phyloP scores from a whole-genome alignment of 1,139 yeast species.

The Blastobotrys aristatus region DNA sequence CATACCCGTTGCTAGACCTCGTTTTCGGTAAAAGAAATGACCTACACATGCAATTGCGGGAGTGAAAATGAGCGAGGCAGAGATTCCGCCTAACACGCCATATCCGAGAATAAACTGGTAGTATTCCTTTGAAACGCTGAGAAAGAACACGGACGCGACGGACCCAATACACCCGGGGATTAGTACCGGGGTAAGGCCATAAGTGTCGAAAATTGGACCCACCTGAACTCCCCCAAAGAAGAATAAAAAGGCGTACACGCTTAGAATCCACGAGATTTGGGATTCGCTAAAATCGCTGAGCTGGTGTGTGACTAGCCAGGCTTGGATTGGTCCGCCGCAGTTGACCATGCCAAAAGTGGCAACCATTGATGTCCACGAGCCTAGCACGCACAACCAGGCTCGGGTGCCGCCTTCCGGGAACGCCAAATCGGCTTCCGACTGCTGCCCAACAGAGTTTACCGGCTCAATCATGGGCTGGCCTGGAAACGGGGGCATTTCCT shows the following conservation, averaged over 20 bases:
- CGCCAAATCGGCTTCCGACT: constrained; percentile 7
- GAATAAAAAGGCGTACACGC: constrained; percentile 51
- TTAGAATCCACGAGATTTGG: constrained; percentile 59
- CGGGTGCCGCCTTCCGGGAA: constrained; percentile 56
- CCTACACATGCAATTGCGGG: constrained; percentile 57
- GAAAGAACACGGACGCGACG: constrained; percentile 46
- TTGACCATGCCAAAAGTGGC: constrained; percentile 61
- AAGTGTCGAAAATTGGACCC: constrained; percentile 56
- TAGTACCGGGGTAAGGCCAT: constrained; percentile 29
- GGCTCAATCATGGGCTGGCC: constrained; percentile 16
- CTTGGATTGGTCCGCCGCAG: constrained; percentile 56
- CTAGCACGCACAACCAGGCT: constrained; percentile 49
- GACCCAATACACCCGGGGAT: constrained; percentile 45
- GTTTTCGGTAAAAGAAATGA: constrained; percentile 53
- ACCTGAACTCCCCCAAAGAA: constrained; percentile 55
- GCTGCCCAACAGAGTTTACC: neutral
- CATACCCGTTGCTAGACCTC: constrained; percentile 54
- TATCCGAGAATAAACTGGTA: constrained; percentile 58
- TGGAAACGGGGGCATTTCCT: constrained; percentile 14
- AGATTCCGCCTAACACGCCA: constrained; percentile 52
- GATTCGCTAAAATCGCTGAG: constrained; percentile 41
- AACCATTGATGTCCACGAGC: constrained; percentile 53
- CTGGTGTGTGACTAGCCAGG: constrained; percentile 49
- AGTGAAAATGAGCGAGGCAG: constrained; percentile 52
- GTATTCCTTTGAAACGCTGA: constrained; percentile 49